These are phyloP conservation scores for Tolypocladium inflatum DNA, from an alignment of 2,329 filamentous ascomycete genomes.

Conservation along the genomic window DNA sequence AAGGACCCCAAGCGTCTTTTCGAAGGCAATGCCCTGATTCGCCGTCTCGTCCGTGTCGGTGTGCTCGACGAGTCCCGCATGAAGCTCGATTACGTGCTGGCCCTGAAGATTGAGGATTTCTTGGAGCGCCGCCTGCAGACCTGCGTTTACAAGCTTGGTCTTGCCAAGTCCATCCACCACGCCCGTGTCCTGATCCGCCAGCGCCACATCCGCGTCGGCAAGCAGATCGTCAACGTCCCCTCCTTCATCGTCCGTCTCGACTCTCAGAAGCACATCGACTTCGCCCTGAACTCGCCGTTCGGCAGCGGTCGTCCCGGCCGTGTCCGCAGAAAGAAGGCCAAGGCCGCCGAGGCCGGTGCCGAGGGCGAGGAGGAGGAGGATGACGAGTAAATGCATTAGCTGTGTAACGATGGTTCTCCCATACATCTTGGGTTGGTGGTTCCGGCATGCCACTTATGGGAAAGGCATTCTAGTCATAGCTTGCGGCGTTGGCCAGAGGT, in stretches of 20 bases:
- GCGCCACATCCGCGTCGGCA: slow-evolving; percentile 99
- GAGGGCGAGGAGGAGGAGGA: slow-evolving; percentile 80
- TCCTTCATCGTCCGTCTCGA: slow-evolving; percentile 99
- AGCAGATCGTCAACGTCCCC: slow-evolving; percentile 99
- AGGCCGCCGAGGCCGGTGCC: slow-evolving; percentile 80
- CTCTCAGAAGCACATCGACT: slow-evolving; percentile 99
- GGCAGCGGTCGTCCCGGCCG: slow-evolving; percentile 94
- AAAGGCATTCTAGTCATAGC: slow-evolving; percentile 35
- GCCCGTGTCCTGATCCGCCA: slow-evolving; percentile 99
- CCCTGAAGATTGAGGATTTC: slow-evolving; percentile 99
- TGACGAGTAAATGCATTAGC: slow-evolving; percentile 50
- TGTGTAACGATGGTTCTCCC: slow-evolving; percentile 20
- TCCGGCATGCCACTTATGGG: slow-evolving; percentile 26
- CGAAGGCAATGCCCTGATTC: slow-evolving; percentile 99
- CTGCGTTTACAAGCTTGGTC: slow-evolving; percentile 99
- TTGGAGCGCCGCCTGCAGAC: slow-evolving; percentile 99
- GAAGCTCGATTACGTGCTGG: slow-evolving; percentile 99
- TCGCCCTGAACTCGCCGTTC: slow-evolving; percentile 93
- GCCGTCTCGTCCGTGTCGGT: slow-evolving; percentile 98
- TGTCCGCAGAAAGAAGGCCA: slow-evolving; percentile 99
- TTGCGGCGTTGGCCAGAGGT: slow-evolving; percentile 43
- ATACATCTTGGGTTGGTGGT: slow-evolving; percentile 17
- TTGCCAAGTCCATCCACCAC: slow-evolving; percentile 99
- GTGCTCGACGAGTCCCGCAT: slow-evolving; percentile 99
- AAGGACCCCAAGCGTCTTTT: slow-evolving; percentile 99